Conservation (phyloP, 371 early-diverging fungal species). For the Mortierella sp. region DNA sequence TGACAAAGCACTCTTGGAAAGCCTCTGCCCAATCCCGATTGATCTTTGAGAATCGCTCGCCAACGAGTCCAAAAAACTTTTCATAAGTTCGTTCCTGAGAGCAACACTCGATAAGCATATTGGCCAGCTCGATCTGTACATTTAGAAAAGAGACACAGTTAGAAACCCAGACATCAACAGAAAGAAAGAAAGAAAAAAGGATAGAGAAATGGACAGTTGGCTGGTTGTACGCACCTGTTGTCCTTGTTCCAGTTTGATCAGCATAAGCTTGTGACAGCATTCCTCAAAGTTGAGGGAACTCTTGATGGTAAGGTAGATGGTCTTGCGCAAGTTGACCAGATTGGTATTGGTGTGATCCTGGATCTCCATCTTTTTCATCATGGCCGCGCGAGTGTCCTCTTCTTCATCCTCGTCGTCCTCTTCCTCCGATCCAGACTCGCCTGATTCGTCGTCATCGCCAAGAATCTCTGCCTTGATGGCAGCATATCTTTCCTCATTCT, state of each 20-base stretch:
- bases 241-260: constrained; percentile 82
- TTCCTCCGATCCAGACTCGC: constrained; percentile 60
- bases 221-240: constrained; percentile 76
- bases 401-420: constrained; percentile 66
- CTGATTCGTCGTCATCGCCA: constrained; percentile 75
- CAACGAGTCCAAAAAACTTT: constrained; percentile 92
- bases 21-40: constrained; percentile 83
- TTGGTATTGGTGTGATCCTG: constrained; percentile 93
- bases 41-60: constrained; percentile 93
- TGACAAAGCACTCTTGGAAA: constrained; percentile 82
- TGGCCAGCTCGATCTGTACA: constrained; percentile 82
- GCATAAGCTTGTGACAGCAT: constrained; percentile 94
- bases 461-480: constrained; percentile 89
- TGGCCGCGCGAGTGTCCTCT: constrained; percentile 44
- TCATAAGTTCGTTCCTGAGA: constrained; percentile 95
- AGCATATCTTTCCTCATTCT: constrained; percentile 86
- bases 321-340: constrained; percentile 87
- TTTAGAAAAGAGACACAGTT: constrained; percentile 3
- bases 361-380: constrained; percentile 70
- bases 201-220: too few species aligned
- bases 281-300: constrained; percentile 97
- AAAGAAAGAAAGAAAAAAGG: neutral
- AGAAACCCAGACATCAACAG: too few species aligned
- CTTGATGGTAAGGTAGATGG: constrained; percentile 96
- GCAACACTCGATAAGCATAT: constrained; percentile 98